Percentiles rank a stretch among this genome's conserved stretches.
Evolutionary conservation across 225 moss, liverwort and hornwort genomes (phyloP).

Genomic region (Physcomitrium patens): DNA sequence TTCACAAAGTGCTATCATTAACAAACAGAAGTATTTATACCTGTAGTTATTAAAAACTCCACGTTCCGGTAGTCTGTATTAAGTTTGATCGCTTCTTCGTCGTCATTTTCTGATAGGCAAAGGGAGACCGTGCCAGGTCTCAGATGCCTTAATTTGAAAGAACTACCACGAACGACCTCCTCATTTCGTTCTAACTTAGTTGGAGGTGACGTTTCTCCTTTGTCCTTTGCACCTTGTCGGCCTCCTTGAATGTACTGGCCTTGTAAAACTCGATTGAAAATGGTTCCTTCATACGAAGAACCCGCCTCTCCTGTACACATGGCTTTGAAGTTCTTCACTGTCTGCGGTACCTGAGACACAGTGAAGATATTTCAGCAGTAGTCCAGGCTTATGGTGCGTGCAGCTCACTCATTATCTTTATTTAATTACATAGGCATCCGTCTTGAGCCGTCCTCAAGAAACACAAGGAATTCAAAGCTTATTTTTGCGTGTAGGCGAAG

Average conservation of each 20-base stretch:
- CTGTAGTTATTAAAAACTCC: slow-evolving; percentile 96
- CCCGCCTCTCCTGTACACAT: slow-evolving; percentile 84
- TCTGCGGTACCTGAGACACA: slow-evolving; percentile 78
- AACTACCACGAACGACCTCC: slow-evolving; percentile 72
- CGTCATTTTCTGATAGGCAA: slow-evolving; percentile 88
- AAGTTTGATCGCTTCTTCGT: slow-evolving; percentile 77
- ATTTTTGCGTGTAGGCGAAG: slow-evolving; percentile 11
- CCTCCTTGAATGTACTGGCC: slow-evolving; percentile 95
- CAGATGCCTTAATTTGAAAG: slow-evolving; percentile 75
- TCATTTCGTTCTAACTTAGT: slow-evolving; percentile 73
- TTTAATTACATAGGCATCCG: slow-evolving; percentile 5
- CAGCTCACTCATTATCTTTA: slow-evolving; percentile 4
- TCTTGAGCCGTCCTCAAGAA: slow-evolving; percentile 24
- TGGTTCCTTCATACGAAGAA: slow-evolving; percentile 87
- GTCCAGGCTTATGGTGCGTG: background rate
- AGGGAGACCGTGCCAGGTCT: slow-evolving; percentile 93
- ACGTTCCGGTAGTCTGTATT: slow-evolving; percentile 89
- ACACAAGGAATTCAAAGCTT: slow-evolving; percentile 6
- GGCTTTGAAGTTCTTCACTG: slow-evolving; percentile 86
- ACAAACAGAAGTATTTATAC: slow-evolving; percentile 32
- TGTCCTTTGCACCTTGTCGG: slow-evolving; percentile 84
- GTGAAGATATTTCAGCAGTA: slow-evolving; percentile 21
- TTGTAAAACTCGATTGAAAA: slow-evolving; percentile 81
- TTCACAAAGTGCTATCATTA: slow-evolving; percentile 8
- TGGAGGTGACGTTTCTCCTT: slow-evolving; percentile 74